Evolutionary conservation across 2,329 filamentous ascomycete species (phyloP), one percentile per base, ranked within the genome.

Genomic region (Fonsecaea pedrosoi): DNA sequence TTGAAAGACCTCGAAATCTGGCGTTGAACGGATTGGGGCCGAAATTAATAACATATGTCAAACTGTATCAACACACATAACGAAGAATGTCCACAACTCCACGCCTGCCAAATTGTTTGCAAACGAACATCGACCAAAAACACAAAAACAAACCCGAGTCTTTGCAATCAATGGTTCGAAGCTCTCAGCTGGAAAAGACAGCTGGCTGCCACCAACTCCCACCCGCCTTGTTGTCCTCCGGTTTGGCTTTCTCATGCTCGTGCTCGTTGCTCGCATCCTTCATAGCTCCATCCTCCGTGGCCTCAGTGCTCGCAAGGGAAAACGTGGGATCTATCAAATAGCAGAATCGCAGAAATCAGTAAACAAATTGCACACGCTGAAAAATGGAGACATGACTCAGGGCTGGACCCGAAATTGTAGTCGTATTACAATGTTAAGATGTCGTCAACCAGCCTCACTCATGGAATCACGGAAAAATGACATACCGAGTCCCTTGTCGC

Each of bases 401-500:
- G 12, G 18, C 21, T 30, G 15, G 18, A 50, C 37, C 45, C 54
- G 32, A 35, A 62, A 42, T 56, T 15, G 30, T 54, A 54, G 54
- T 48, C 35, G 34, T 18, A 54, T 62, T 25, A 59, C 21, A 54
- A 58, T 13, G 40, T 54, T 12, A 18, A 18, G 53, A 60, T 54
- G 64, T 34, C 54, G 62, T 62, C 58, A 66, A 38, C 59, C 59
- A 9, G 59, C 8, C 21, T 61, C 59, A 38, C 59, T 61, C 32
- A 61, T 34, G 32, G 59, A 61, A 59, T 64, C 61, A 60, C 65
- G 37, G 56, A 62, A 62, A 64, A 71, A 69, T 48, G 62, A 70
- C 70, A 64, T 72, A 72, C 70, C 70, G 35, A 63, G 56, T 54
- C 63, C 38, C 86, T 98, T 45, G 95, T 97, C 75, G 93, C 92